A percentile compares a stretch with the other conserved stretches of the same genome.
These are phyloP conservation scores for Astrocystis sublimbata DNA, from an alignment of 495 filamentous ascomycete species.

Conservation along the genomic window DNA sequence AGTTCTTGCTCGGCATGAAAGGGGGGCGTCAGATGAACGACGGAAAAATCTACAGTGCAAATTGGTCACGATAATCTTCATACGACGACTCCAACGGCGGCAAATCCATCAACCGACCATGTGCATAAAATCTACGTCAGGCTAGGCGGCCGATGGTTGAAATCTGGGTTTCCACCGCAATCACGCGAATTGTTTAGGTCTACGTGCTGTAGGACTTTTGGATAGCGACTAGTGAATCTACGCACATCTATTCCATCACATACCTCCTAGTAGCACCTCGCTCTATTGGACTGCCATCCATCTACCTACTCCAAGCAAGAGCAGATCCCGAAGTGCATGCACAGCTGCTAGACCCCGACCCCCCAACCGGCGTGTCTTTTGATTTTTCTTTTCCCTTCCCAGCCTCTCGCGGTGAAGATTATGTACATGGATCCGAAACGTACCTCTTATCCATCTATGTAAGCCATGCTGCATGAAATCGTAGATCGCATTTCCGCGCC, in stretches of 20 bases:
- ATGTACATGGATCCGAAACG: too few relatives aligned
- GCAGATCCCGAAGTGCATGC: background rate
- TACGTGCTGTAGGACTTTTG: background rate
- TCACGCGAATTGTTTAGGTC: background rate
- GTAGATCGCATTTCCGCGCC: too few relatives aligned
- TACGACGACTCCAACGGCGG: too few relatives aligned
- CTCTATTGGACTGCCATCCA: background rate
- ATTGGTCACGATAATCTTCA: background rate
- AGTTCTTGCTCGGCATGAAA: background rate
- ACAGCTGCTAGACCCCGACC: background rate
- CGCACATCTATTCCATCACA: background rate
- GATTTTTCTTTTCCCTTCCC: too few relatives aligned
- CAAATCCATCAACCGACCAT: background rate
- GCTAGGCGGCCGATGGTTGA: background rate
- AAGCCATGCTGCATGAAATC: too few relatives aligned
- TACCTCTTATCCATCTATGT: too few relatives aligned
- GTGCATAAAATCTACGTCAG: background rate
- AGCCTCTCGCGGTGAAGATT: too few relatives aligned
- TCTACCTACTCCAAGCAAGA: background rate
- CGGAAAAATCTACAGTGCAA: background rate
- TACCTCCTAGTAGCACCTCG: background rate
- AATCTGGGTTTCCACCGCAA: background rate
- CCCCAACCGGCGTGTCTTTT: too few relatives aligned
- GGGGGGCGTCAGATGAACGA: background rate
- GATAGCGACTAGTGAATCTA: background rate